Percentiles rank a stretch among this genome's conserved stretches.
Evolutionary conservation across 768 basidiomycete species (phyloP).

Genomic region (Amanita thiersii): DNA sequence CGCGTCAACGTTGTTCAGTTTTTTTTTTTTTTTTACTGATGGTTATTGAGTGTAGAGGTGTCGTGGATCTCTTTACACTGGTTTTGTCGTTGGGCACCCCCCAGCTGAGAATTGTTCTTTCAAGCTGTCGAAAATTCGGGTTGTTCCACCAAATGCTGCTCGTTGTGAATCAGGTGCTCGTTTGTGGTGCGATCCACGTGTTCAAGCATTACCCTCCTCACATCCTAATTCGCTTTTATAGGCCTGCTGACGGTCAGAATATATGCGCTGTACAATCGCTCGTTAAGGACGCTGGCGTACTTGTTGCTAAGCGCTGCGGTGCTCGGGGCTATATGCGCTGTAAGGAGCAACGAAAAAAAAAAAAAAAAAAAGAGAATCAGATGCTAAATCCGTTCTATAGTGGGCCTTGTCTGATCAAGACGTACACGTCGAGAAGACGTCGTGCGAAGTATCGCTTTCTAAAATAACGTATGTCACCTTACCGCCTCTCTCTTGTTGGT

Average conservation of each 20-base stretch:
- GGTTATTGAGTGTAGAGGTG: too few relatives aligned
- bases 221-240: conserved; percentile 11
- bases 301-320: conserved; percentile 24
- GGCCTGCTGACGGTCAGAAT: conserved; percentile 39
- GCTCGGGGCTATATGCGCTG: conserved; percentile 13
- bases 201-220: not conserved
- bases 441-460: too few relatives aligned
- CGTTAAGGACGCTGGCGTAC: conserved; percentile 25
- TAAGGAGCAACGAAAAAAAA: not conserved
- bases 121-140: conserved; percentile 31
- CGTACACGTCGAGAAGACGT: too few relatives aligned
- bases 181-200: conserved; percentile 30
- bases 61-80: too few relatives aligned
- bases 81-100: not conserved
- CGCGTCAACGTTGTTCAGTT: conserved; percentile 11
- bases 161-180: conserved; percentile 34
- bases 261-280: conserved; percentile 40
- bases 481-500: too few relatives aligned
- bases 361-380: not conserved
- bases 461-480: too few relatives aligned
- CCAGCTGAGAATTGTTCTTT: too few relatives aligned
- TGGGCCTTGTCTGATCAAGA: too few relatives aligned
- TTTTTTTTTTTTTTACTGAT: not conserved
- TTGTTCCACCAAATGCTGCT: conserved; percentile 33
- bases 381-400: too few relatives aligned